Percentiles rank a stretch among this genome's conserved stretches.
phyloP scores from a whole-genome alignment of 1,139 yeast species.

The Suhomyces choctaworum region DNA sequence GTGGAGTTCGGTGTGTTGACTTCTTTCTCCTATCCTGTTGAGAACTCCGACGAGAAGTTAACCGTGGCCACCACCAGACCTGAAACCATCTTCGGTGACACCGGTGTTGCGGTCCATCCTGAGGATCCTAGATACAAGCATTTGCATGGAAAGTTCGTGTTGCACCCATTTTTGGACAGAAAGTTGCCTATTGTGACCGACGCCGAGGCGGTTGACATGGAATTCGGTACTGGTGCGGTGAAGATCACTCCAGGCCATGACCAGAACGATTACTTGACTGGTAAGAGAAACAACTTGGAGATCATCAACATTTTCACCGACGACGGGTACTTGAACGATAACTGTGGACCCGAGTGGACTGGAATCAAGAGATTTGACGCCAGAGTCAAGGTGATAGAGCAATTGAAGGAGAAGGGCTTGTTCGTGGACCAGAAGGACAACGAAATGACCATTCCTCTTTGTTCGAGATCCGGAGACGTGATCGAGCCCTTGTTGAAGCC shows the following conservation, averaged over 20 bases:
- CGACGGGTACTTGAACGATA: conserved; percentile 85
- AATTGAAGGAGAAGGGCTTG: conserved; percentile 72
- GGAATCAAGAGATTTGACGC: conserved; percentile 96
- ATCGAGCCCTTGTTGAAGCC: conserved; percentile 97
- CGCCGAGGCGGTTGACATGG: conserved; percentile 96
- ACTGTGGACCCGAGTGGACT: conserved; percentile 84
- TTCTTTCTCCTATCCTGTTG: conserved; percentile 88
- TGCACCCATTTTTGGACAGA: conserved; percentile 88
- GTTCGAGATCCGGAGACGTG: conserved; percentile 95
- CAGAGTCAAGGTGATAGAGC: conserved; percentile 78
- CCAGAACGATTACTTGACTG: conserved; percentile 93
- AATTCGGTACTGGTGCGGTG: conserved; percentile 99
- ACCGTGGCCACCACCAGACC: conserved; percentile 99
- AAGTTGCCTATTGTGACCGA: conserved; percentile 86
- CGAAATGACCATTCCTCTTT: conserved; percentile 91
- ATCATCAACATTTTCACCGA: conserved; percentile 89
- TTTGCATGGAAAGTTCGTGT: conserved; percentile 87
- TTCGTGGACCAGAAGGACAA: conserved; percentile 85
- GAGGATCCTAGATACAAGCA: conserved; percentile 90
- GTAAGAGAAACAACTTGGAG: conserved; percentile 89
- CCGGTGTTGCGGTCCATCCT: conserved; percentile 97
- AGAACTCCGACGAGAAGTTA: conserved; percentile 81
- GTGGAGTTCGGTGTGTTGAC: conserved; percentile 96
- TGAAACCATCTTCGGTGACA: conserved; percentile 96
- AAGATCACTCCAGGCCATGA: conserved; percentile 99